These are phyloP conservation scores for Hymenoscyphus fructigenus DNA, from an alignment of 2,329 filamentous ascomycete species.

Conservation along the genomic window DNA sequence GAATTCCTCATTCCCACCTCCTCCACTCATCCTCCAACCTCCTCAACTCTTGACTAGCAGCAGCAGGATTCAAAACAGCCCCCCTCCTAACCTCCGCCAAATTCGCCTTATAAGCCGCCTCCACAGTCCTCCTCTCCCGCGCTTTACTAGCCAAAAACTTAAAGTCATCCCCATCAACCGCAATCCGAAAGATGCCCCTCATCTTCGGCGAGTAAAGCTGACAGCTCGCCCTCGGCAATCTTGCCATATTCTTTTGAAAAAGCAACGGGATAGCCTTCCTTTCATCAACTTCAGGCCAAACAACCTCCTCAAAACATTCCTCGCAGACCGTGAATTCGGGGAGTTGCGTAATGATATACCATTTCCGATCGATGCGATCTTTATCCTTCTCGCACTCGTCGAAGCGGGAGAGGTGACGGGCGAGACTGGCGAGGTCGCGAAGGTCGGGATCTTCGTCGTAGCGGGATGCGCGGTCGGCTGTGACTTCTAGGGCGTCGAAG, in stretches of 20 bases:
- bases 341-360: conserved; percentile 75
- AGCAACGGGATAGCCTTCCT: conserved; percentile 58
- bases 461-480: conserved; percentile 50
- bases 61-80: conserved; percentile 12
- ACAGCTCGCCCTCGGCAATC: conserved; percentile 60
- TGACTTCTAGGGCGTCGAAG: conserved; percentile 59
- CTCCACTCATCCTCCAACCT: conserved; percentile 52
- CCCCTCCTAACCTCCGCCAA: conserved; percentile 24
- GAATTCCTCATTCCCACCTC: conserved; percentile 42
- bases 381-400: conserved; percentile 39
- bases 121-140: conserved; percentile 49
- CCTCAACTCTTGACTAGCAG: conserved; percentile 43
- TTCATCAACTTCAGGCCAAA: conserved; percentile 65
- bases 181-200: conserved; percentile 68
- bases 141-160: conserved; percentile 58
- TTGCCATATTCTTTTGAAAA: conserved; percentile 61
- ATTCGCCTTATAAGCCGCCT: conserved; percentile 28
- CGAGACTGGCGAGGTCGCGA: conserved; percentile 29
- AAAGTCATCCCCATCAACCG: conserved; percentile 66
- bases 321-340: conserved; percentile 82
- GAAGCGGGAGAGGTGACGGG: conserved; percentile 23
- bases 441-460: conserved; percentile 28
- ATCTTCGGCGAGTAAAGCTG: conserved; percentile 81
- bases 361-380: conserved; percentile 59
- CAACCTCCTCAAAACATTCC: conserved; percentile 78